Base-by-base conservation (phyloP, 768 basidiomycete species). In the Boletus huronensis region DNA sequence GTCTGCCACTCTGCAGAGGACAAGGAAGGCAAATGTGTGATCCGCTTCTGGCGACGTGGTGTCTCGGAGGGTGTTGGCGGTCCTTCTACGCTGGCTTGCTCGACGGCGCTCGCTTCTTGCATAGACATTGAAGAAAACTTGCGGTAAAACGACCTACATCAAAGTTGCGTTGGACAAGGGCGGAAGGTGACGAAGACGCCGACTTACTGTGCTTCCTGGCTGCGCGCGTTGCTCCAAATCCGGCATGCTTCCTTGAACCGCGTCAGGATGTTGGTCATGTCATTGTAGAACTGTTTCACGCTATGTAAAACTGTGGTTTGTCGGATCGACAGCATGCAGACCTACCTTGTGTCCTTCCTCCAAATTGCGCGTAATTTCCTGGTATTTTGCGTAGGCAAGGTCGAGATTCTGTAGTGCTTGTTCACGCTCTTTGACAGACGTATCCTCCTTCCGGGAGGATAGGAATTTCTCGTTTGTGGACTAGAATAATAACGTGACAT, bases 301-400 rank as follows among this genome's bases (percentile, higher is more conserved):
- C 35, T 54, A n/a, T n/a, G n/a, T n/a, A 0, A 53, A 9, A 0
- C 38, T 34, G 10, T 44, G 17, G 3, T n/a, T 19, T 26, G 17
- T 38, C 26, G 17, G 47, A 47, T 44, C 35, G 16, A 41, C 23
- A 32, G 11, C 6, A 39, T 3, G 26, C 25, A 31, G 32, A 26
- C 58, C 14, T 60, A 88, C 93, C 75, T 91, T 88, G 62, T 89
- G 78, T 6, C 95, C 95, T 66, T 98, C 96, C 38, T 90, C 85
- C 6, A 97, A 74, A 70, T 98, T 94, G 47, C 82, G 80, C 2
- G 76, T 78, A 14, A 97, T 88, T 67, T 98, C 95, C 50, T 80
- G 77, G 70, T 93, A 97, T 64, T 92, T 93, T 72, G 85, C 85
- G 70, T 90, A 90, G 0, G 94, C 90, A 11, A 87, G 70, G 58